Evolutionary conservation across 169 alveolate species (phyloP).

Genomic region (Eimeria sp.): DNA sequence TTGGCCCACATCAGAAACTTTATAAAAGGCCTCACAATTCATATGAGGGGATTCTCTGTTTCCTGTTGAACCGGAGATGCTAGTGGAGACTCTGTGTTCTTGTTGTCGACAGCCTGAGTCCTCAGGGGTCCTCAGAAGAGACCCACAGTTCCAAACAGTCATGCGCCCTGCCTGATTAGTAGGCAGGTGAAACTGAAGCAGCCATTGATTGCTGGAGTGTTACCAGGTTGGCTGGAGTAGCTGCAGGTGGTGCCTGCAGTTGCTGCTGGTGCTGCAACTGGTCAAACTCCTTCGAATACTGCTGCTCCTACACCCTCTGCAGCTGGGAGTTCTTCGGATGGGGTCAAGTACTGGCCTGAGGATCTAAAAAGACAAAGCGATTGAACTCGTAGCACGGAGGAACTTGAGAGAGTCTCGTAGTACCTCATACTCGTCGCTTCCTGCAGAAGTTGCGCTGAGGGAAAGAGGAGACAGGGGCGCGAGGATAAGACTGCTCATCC

Average conservation of each 20-base stretch:
- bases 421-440: slow-evolving; percentile 36
- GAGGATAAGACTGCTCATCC: slow-evolving; percentile 26
- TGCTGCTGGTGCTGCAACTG: slow-evolving; percentile 22
- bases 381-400: background rate
- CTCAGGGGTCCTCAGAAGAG: slow-evolving; percentile 27
- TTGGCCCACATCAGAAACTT: background rate
- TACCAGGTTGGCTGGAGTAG: slow-evolving; percentile 34
- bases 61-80: background rate
- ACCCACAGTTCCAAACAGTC: slow-evolving; percentile 21
- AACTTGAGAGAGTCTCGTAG: background rate
- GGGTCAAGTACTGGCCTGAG: background rate
- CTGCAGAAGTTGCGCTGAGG: background rate
- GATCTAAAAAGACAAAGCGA: background rate
- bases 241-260: background rate
- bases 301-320: slow-evolving; percentile 37
- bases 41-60: background rate
- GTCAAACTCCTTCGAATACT: background rate
- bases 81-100: slow-evolving; percentile 28
- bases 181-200: background rate
- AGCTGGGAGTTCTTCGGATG: background rate
- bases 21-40: background rate
- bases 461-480: background rate
- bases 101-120: slow-evolving; percentile 3
- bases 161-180: slow-evolving; percentile 23
- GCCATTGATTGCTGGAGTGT: slow-evolving; percentile 23